Percentiles rank a stretch among this genome's conserved stretches.
Evolutionary conservation across 768 basidiomycete species (phyloP).

Genomic region (Termitomyces heimii): DNA sequence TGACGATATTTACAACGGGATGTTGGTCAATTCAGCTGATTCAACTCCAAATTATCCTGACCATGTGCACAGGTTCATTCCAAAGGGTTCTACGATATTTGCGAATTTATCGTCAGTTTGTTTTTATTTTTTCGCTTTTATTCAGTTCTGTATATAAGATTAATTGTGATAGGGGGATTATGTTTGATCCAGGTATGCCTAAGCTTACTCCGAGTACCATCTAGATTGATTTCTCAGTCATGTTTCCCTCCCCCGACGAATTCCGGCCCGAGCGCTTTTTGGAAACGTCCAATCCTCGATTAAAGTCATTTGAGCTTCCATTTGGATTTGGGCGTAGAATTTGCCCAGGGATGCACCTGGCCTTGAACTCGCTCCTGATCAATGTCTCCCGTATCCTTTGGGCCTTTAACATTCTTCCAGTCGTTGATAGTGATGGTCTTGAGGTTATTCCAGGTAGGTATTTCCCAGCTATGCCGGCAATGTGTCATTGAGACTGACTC

Average conservation of each 20-base stretch:
- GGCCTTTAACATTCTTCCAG: constrained; percentile 25
- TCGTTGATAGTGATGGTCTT: constrained; percentile 3
- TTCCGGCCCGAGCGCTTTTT: constrained; percentile 19
- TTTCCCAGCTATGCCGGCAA: neutral
- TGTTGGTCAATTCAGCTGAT: neutral
- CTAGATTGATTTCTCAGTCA: neutral
- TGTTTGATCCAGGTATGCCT: constrained; percentile 9
- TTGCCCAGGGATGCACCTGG: constrained; percentile 31
- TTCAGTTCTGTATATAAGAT: neutral
- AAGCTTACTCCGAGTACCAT: neutral
- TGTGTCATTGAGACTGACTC: neutral
- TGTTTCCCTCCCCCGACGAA: constrained; percentile 6
- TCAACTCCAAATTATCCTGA: neutral
- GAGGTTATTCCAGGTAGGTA: constrained; percentile 12
- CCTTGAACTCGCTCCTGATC: constrained; percentile 26
- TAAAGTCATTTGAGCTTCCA: constrained; percentile 16
- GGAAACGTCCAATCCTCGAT: constrained; percentile 3
- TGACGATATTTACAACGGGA: constrained; percentile 10
- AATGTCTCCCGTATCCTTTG: constrained; percentile 30
- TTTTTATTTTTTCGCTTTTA: neutral
- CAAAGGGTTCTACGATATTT: constrained; percentile 9
- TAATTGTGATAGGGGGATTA: constrained; percentile 1
- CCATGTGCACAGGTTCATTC: constrained; percentile 6
- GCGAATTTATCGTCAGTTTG: constrained; percentile 6
- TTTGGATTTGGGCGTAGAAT: constrained; percentile 37